Base-by-base conservation (phyloP, 805 yeast genomes). In the Saccharomycopsis sp. region DNA sequence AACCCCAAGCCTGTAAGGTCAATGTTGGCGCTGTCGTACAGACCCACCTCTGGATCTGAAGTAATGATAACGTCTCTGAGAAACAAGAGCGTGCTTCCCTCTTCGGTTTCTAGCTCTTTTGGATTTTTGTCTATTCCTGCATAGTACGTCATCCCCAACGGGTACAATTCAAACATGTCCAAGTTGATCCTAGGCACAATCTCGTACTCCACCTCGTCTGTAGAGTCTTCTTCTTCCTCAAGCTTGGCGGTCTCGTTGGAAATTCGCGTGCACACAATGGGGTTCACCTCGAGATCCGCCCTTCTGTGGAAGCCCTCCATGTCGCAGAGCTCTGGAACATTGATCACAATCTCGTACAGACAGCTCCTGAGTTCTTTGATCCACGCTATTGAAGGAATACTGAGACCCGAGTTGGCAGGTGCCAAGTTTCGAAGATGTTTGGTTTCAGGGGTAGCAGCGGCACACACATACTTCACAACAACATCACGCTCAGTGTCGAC, bases 381-480 rank as follows among this genome's bases (percentile, higher is more conserved):
- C 52, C 68, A 67, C 7, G 60, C 41, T n/a, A 64, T 56, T 23
- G 43, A 25, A 9, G 34, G 35, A 41, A 9, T n/a, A 18, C 9
- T 34, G 43, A 20, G 34, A 39, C 15, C 61, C 56, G 8, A 53
- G n/a, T n/a, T n/a, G n/a, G n/a, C n/a, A n/a, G n/a, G n/a, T n/a
- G n/a, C n/a, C n/a, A n/a, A n/a, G n/a, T n/a, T n/a, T n/a, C n/a
- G n/a, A n/a, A n/a, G n/a, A n/a, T n/a, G n/a, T n/a, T n/a, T n/a
- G 13, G 34, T 13, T 2, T 34, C 29, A 19, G 5, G 6, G 13
- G 29, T 5, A 34, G 10, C 29, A 19, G 8, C 10, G n/a, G 20
- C 71, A 55, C 89, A 81, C 26, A 64, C 61, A 53, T 73, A 79
- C 37, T 68, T 68, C 4, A 81, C 59, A 42, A 77, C 81, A 3